A percentile compares a stretch with the other conserved stretches of the same genome.
Evolutionary conservation across 176 grass and related monocot genomes (phyloP).

Genomic region (Paspalum vaginatum): DNA sequence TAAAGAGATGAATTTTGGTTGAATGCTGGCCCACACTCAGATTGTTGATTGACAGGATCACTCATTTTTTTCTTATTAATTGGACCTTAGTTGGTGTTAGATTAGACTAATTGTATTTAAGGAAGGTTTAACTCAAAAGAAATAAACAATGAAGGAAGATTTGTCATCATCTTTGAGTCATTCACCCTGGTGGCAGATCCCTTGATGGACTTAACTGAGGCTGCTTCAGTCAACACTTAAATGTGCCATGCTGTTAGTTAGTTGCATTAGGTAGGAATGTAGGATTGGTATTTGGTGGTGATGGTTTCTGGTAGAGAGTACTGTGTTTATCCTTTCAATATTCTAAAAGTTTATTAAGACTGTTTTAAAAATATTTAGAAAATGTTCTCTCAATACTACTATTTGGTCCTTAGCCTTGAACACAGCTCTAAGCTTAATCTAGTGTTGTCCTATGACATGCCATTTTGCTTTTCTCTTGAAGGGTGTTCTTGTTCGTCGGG

Average conservation of each 20-base stretch:
- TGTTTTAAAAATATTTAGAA: constrained; percentile 12
- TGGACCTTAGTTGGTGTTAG: background rate
- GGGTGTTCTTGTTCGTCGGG: constrained; percentile 88
- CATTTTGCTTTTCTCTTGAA: constrained; percentile 55
- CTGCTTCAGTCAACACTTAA: background rate
- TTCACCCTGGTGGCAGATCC: constrained; percentile 11
- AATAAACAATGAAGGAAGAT: background rate
- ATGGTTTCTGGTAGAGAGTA: background rate
- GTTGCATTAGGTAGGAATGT: background rate
- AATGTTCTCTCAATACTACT: constrained; percentile 12
- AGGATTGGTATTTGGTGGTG: background rate
- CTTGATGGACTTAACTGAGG: background rate
- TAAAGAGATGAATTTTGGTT: constrained; percentile 1
- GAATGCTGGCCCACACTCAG: constrained; percentile 21
- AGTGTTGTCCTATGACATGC: constrained; percentile 30
- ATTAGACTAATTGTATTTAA: background rate
- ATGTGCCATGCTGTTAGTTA: constrained; percentile 1
- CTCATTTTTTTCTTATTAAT: background rate
- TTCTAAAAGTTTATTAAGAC: constrained; percentile 20
- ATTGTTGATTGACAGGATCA: background rate
- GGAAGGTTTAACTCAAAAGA: background rate
- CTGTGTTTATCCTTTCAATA: background rate
- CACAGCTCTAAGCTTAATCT: constrained; percentile 6
- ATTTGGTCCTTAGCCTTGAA: constrained; percentile 17
- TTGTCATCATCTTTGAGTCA: background rate